phyloP scores from a whole-genome alignment of 2,329 filamentous ascomycete species.

The Lecanicillium sp. region DNA sequence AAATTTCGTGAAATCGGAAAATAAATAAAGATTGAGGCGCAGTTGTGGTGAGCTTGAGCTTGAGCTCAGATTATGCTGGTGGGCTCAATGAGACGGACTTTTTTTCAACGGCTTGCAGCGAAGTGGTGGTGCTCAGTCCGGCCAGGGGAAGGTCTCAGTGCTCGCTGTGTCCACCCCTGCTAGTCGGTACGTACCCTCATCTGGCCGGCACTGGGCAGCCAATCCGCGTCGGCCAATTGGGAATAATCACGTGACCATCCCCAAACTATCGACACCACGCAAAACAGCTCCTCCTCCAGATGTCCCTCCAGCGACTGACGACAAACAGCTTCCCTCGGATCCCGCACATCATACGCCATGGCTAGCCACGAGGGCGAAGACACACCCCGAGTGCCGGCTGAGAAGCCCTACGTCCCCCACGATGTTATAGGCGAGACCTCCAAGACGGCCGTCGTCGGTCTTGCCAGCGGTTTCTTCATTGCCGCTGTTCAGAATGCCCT shows the following conservation, averaged over 20 bases:
- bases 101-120: too few species aligned
- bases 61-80: too few species aligned
- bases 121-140: too few species aligned
- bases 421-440: slow-evolving; percentile 64
- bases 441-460: slow-evolving; percentile 56
- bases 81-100: too few species aligned
- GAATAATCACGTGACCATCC: slow-evolving; percentile 25
- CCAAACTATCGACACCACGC: slow-evolving; percentile 3
- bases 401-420: slow-evolving; percentile 54
- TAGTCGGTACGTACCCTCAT: too few species aligned
- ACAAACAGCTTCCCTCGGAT: slow-evolving; percentile 2
- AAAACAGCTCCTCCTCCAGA: slow-evolving; percentile 8
- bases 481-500: slow-evolving; percentile 83
- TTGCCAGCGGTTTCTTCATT: slow-evolving; percentile 59
- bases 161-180: too few species aligned
- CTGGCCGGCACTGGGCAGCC: too few species aligned
- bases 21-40: too few species aligned
- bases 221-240: slow-evolving; percentile 26
- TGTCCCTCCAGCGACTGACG: not conserved
- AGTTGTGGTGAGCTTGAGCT: too few species aligned
- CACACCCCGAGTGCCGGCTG: slow-evolving; percentile 12
- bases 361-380: slow-evolving; percentile 21
- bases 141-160: too few species aligned
- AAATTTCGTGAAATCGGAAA: too few species aligned
- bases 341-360: slow-evolving; percentile 20